Percentiles rank a stretch among this genome's conserved stretches.
Conservation (phyloP, 2,329 filamentous ascomycete species). For the Verticillium tricorpus region DNA sequence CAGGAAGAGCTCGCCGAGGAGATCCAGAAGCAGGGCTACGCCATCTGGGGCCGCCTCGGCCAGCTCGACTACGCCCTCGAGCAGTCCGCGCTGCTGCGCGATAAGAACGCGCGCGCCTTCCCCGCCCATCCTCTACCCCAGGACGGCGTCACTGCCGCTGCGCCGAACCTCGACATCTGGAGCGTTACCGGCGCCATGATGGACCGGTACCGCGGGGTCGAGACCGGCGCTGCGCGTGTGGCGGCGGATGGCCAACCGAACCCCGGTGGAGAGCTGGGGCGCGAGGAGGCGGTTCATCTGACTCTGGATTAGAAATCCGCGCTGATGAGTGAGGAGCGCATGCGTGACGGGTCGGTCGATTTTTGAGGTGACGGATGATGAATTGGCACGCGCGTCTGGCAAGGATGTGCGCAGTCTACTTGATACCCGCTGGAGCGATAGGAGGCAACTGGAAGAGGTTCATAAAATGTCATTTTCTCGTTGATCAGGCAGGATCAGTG, state of each 20-base stretch:
- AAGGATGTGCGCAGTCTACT: neutral
- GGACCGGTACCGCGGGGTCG: constrained; percentile 1
- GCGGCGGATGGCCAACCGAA: neutral
- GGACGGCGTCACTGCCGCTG: neutral
- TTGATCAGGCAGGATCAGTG: neutral
- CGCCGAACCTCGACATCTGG: constrained; percentile 8
- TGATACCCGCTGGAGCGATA: neutral
- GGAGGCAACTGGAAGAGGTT: neutral
- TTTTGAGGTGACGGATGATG: neutral
- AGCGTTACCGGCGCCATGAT: constrained; percentile 10
- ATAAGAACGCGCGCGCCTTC: constrained; percentile 9
- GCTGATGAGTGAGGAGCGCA: neutral
- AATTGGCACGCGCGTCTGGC: neutral
- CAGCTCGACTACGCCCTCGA: constrained; percentile 11
- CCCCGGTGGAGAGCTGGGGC: constrained; percentile 19
- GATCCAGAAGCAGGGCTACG: constrained; percentile 69
- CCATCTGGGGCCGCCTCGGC: constrained; percentile 38
- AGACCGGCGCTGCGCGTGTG: neutral
- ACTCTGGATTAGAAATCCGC: constrained; percentile 28
- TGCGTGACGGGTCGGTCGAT: neutral
- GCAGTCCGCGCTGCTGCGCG: constrained; percentile 9
- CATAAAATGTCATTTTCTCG: neutral
- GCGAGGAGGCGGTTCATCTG: constrained; percentile 33
- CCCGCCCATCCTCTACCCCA: constrained; percentile 5
- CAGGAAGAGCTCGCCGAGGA: constrained; percentile 81